Evolutionary conservation across 75 land plant genomes (phyloP), one percentile per base, ranked within the genome.

Genomic region (Selaginella tamariscina): DNA sequence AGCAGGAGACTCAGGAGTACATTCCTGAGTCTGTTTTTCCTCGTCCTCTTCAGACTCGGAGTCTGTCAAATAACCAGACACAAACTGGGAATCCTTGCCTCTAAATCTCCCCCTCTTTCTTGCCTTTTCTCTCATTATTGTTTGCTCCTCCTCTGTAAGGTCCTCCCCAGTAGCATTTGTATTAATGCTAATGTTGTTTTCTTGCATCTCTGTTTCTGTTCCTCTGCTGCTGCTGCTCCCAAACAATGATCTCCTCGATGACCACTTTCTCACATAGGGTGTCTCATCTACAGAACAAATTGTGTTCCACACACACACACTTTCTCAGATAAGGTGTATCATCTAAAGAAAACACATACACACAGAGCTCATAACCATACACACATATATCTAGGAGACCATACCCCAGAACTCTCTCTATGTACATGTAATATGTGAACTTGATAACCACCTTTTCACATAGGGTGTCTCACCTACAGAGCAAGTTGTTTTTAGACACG

Each of bases 81-180:
- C 62, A n/a, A 59, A 59, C 62, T 27, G 5, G 26, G 62, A 8
- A n/a, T 23, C 23, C 21, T n/a, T 21, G 24, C 18, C 5, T 59
- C 62, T 9, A n/a, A n/a, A n/a, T 59, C 26, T 5, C 26, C 5
- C 9, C 21, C 23, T 23, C 62, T 59, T 59, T 23, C 26, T 59
- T 23, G 21, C 62, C 8, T 9, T 5, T n/a, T 21, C 62, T 5
- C 27, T 27, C 21, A 59, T 59, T 23, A 2, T 59, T 5, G 62
- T 5, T n/a, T 59, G 62, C 62, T 59, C 62, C 62, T 59, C 62
- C 26, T 59, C 62, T 5, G 62, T 59, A 2, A 59, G 26, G 21
- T 59, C 62, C 26, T 59, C 62, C 9, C 21, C 26, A 5, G 62
- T 59, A 8, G 62, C 8, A n/a, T 9, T 9, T n/a, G n/a, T 2